Evolutionary conservation across 345 rosid genomes (phyloP).

Genomic region (Noccaea caerulescens): DNA sequence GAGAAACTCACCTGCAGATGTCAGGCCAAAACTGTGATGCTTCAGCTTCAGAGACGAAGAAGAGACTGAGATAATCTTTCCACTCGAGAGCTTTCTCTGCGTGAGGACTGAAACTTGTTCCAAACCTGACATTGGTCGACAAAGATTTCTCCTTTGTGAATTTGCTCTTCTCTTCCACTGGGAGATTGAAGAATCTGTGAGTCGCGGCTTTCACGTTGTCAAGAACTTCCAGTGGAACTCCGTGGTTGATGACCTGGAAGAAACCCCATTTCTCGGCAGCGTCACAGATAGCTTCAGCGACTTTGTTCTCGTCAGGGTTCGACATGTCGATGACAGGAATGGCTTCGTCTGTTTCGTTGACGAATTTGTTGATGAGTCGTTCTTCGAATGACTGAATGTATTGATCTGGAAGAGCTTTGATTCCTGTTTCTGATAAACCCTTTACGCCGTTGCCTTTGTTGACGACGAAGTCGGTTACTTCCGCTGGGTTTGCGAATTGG

Average conservation of each 20-base stretch:
- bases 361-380: conserved; percentile 44
- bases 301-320: conserved; percentile 39
- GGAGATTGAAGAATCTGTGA: conserved; percentile 48
- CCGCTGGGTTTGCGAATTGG: conserved; percentile 33
- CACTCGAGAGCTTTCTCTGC: conserved; percentile 57
- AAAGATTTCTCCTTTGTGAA: conserved; percentile 47
- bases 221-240: conserved; percentile 51
- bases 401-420: conserved; percentile 49
- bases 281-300: conserved; percentile 50
- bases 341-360: conserved; percentile 42
- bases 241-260: conserved; percentile 58
- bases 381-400: conserved; percentile 53
- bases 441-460: conserved; percentile 54
- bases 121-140: conserved; percentile 43
- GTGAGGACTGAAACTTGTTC: conserved; percentile 49
- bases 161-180: conserved; percentile 49
- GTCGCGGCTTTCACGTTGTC: conserved; percentile 48
- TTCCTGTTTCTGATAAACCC: conserved; percentile 55
- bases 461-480: conserved; percentile 50
- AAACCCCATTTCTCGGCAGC: conserved; percentile 63
- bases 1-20: conserved; percentile 47
- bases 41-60: conserved; percentile 53
- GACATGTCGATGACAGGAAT: conserved; percentile 57
- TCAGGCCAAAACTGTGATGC: conserved; percentile 54
- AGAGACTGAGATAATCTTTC: conserved; percentile 61